Conservation (phyloP, 129 eudicot species). For the Apium graveolens region DNA sequence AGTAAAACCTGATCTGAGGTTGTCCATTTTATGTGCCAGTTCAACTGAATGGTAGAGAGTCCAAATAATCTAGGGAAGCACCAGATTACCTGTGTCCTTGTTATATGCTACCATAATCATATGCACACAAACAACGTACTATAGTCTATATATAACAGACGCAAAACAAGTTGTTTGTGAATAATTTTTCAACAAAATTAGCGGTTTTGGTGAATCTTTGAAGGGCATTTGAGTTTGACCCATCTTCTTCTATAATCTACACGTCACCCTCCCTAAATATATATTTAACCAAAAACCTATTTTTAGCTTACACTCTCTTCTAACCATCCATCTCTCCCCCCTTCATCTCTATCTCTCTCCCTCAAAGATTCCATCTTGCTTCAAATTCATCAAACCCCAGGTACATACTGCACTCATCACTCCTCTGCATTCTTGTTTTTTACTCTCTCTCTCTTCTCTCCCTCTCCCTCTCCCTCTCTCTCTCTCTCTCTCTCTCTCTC, state of each 20-base stretch:
- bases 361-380: not conserved
- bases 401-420: not conserved
- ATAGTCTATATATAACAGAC: too few relatives aligned
- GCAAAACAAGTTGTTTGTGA: not conserved
- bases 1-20: too few relatives aligned
- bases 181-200: not conserved
- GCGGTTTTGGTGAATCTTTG: conserved; percentile 20
- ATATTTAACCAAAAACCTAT: not conserved
- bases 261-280: not conserved
- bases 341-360: not conserved
- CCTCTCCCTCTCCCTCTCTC: not conserved
- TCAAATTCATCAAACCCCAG: not conserved
- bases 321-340: not conserved
- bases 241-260: not conserved
- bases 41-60: too few relatives aligned
- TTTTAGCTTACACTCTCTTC: conserved; percentile 13
- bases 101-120: too few relatives aligned
- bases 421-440: not conserved
- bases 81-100: too few relatives aligned
- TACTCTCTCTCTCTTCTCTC: not conserved
- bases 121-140: too few relatives aligned
- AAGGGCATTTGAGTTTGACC: conserved; percentile 11
- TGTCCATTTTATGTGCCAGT: too few relatives aligned
- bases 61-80: too few relatives aligned
- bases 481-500: not conserved